Evolutionary conservation across 1,284 basidiomycete genomes (phyloP), one percentile per base, ranked within the genome.

Genomic region (Gomphus sp.): DNA sequence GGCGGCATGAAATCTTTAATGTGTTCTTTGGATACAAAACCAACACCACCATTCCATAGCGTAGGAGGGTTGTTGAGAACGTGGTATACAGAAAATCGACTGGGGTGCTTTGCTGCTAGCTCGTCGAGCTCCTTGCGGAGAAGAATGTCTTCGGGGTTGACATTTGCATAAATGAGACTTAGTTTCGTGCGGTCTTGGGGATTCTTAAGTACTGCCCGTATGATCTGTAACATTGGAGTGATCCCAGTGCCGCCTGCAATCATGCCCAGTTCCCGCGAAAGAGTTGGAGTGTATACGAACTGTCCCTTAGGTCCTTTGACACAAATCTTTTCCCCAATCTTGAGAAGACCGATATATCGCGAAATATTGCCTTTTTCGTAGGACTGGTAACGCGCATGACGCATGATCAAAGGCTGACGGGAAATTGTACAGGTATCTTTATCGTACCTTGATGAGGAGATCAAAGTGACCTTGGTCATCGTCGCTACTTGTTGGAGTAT

Each of bases 321-420:
- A 65, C 86, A 84, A 66, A 98, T 78, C 48, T 79, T 85, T 72
- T 96, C 86, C 58, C 93, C 93, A 63, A 96, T 78, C 66, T 89
- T 92, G 71, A 94, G 80, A 56, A 82, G 75, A 49, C 81, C 83
- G 67, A 97, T 79, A 73, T 90, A 82, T 63, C 87, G 84, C 22
- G 96, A 98, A 69, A 99, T 90, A 76, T 98, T 98, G 61, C 97
- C 97, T 71, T 93, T 87, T 69, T 96, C 93, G 71, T 99, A 99
- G 6, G 93, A 82, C 93, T 95, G 66, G 7, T 61, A 37, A 55
- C 51, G 58, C 9, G 43, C 56, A 25, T n/a, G 31, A 12, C 31
- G 50, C 58, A 58, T 25, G 53, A 33, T 10, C 45, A 62, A 60
- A 11, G 28, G 49, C 33, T 6, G 28, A 10, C 36, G 31, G 22